Evolutionary conservation across 202 grass and related monocot genomes (phyloP).

Genomic region (Miscanthus sacchariflorus): DNA sequence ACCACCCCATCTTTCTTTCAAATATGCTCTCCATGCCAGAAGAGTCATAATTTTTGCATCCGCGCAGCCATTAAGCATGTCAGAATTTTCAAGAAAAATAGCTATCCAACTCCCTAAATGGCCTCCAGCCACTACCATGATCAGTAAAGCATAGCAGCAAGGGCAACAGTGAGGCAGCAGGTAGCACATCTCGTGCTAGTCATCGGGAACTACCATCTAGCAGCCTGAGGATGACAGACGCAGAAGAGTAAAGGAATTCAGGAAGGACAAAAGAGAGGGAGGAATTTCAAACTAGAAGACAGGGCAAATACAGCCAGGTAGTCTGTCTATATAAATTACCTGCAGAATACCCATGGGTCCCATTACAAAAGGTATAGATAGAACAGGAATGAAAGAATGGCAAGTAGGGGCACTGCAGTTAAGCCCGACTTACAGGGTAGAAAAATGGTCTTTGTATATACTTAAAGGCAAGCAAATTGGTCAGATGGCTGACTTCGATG

Average conservation of each 20-base stretch:
- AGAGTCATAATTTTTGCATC: not conserved
- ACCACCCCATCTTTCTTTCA: not conserved
- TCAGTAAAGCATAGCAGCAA: not conserved
- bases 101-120: not conserved
- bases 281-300: not conserved
- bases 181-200: not conserved
- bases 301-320: not conserved
- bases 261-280: constrained; percentile 1
- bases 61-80: not conserved
- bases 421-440: not conserved
- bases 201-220: not conserved
- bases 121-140: not conserved
- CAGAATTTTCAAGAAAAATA: not conserved
- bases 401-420: not conserved
- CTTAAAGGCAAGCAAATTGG: not conserved
- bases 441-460: not conserved
- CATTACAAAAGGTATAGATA: not conserved
- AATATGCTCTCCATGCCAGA: not conserved
- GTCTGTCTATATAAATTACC: not conserved
- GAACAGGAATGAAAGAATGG: not conserved
- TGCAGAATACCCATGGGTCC: not conserved
- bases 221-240: not conserved
- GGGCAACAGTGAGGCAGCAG: not conserved
- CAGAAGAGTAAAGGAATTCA: not conserved
- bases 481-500: not conserved